Conservation (phyloP, 108 stramenopile genomes). For the Nitzschia putrida region DNA sequence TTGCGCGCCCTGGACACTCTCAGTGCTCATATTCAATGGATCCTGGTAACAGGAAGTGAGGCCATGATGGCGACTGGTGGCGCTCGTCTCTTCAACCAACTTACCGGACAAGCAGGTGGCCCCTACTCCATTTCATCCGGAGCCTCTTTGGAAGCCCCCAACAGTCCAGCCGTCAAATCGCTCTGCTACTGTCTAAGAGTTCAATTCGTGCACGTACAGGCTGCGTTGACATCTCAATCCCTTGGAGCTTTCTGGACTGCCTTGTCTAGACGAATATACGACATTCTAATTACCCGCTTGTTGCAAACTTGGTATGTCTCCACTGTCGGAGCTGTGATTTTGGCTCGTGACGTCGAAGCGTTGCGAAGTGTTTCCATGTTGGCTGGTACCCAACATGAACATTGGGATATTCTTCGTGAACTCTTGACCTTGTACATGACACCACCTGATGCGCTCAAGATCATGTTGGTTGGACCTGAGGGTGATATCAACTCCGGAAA, state of each 20-base stretch:
- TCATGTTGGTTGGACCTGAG: conserved; percentile 79
- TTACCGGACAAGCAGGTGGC: conserved; percentile 61
- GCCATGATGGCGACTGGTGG: conserved; percentile 62
- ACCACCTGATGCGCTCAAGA: conserved; percentile 81
- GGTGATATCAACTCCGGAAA: conserved; percentile 79
- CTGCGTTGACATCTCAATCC: conserved; percentile 75
- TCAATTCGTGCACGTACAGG: conserved; percentile 83
- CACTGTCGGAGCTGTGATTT: conserved; percentile 79
- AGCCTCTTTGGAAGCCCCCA: conserved; percentile 69
- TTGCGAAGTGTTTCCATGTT: conserved; percentile 77
- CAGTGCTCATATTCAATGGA: conserved; percentile 84
- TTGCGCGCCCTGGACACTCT: conserved; percentile 73
- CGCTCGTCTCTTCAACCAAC: conserved; percentile 58
- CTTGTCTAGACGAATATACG: conserved; percentile 82
- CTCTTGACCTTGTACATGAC: conserved; percentile 85
- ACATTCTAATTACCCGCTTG: conserved; percentile 74
- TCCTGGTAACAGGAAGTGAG: conserved; percentile 77
- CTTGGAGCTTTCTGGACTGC: conserved; percentile 85
- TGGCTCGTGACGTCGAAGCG: conserved; percentile 83
- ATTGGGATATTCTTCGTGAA: conserved; percentile 81
- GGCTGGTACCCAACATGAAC: conserved; percentile 77
- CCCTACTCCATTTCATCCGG: conserved; percentile 80
- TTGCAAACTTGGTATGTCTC: conserved; percentile 76
- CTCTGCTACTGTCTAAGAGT: conserved; percentile 76
- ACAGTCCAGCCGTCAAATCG: conserved; percentile 84